Conservation (phyloP, 2,329 filamentous ascomycete genomes). For the Uncinocarpus reesii region DNA sequence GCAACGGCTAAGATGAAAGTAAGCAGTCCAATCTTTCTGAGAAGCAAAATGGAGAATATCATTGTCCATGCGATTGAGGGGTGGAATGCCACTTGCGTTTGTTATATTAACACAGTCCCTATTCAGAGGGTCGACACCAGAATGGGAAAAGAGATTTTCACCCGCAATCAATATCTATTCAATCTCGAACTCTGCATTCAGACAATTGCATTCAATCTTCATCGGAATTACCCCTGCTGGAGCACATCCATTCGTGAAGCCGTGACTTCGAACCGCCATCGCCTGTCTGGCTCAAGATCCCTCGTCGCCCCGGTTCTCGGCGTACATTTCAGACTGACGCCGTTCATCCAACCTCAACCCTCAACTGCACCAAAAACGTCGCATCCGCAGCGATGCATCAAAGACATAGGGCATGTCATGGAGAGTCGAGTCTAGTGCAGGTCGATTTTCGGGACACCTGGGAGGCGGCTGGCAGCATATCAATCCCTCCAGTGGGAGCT, state of each 20-base stretch:
- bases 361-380: conserved; percentile 7
- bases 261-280: not conserved
- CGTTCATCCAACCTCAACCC: conserved; percentile 11
- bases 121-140: not conserved
- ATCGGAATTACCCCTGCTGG: not conserved
- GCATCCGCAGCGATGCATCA: not conserved
- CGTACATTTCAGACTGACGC: conserved; percentile 16
- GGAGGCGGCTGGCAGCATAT: not conserved
- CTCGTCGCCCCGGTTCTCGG: conserved; percentile 1
- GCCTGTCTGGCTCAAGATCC: not conserved
- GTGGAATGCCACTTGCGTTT: not conserved
- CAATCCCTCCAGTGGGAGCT: not conserved
- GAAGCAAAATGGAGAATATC: not conserved
- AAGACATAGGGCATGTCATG: not conserved
- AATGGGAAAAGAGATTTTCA: conserved; percentile 8
- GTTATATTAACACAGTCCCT: not conserved
- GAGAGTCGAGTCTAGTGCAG: not conserved
- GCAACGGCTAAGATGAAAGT: conserved; percentile 3
- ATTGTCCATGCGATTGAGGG: conserved; percentile 1
- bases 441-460: not conserved
- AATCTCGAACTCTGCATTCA: not conserved
- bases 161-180: not conserved
- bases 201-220: conserved; percentile 1
- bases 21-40: not conserved
- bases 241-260: not conserved